These are phyloP conservation scores for Closterium sp. DNA, from an alignment of 139 green algal genomes.

Conservation along the genomic window DNA sequence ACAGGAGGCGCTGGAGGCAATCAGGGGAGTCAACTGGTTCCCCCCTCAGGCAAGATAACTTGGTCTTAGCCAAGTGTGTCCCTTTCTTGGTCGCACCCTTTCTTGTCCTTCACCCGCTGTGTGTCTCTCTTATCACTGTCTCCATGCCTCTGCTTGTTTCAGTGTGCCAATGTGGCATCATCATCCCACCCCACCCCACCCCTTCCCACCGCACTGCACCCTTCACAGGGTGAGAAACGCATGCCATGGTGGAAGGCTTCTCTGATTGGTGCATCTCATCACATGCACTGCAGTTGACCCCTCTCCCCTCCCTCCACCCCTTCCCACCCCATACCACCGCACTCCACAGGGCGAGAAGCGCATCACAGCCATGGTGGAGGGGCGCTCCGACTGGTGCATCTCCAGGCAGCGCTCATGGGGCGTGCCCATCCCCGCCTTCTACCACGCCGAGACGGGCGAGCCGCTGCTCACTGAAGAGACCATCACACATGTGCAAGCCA, in stretches of 20 bases:
- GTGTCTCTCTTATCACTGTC: too few species aligned
- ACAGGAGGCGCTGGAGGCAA: conserved; percentile 68
- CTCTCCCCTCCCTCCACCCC: too few species aligned
- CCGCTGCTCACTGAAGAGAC: conserved; percentile 87
- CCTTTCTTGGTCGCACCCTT: not conserved
- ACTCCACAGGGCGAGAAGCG: conserved; percentile 55
- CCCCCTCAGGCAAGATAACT: conserved; percentile 59
- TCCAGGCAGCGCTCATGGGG: conserved; percentile 92
- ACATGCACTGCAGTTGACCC: too few species aligned
- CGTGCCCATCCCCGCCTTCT: conserved; percentile 98
- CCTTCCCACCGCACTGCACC: too few species aligned
- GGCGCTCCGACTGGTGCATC: conserved; percentile 97
- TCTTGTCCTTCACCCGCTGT: too few species aligned
- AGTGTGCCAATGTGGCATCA: too few species aligned
- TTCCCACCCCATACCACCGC: not conserved
- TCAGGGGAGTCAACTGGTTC: conserved; percentile 79
- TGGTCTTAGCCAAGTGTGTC: too few species aligned
- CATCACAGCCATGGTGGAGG: conserved; percentile 83
- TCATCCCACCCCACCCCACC: not conserved
- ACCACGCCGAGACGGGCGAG: conserved; percentile 81
- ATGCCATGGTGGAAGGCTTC: conserved; percentile 85
- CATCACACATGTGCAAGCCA: conserved; percentile 74
- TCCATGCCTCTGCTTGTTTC: too few species aligned
- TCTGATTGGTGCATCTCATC: conserved; percentile 99
- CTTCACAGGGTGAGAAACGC: conserved; percentile 54